Evolutionary conservation across 345 rosid species (phyloP), one percentile per base, ranked within the genome.

Genomic region (Syzygium jambos): DNA sequence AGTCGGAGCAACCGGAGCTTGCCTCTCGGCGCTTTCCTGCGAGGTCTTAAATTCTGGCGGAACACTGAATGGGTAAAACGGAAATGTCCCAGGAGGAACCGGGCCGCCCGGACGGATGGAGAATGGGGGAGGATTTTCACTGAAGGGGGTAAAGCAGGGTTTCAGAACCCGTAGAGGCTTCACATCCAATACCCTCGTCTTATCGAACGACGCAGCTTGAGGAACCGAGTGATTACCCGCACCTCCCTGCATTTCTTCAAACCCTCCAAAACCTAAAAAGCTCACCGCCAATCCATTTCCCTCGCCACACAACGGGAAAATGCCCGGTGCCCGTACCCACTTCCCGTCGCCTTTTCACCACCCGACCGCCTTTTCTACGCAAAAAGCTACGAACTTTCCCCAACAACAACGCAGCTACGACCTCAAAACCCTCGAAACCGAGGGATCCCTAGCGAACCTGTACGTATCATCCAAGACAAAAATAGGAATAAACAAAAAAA

Each of bases 151-250:
- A 57, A 95, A 96, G 52, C 93, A 85, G 6, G 98, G 99, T 55
- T 63, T 91, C 87, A 97, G 90, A 90, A 90, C 88, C n/a, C 98
- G 95, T 52, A 97, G 87, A 6, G 99, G 99, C 90, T 92, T 94
- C 54, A 96, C 94, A 90, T 97, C 98, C 88, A 94, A 90, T 61
- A 97, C 98, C 88, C 92, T 91, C 2, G 94, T 90, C 88, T 94
- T 97, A 87, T 96, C 96, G 68, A 84, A 77, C 80, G 86, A 86
- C 87, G 78, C 54, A n/a, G 91, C n/a, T 68, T 89, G 87, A 78
- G 85, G 87, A 84, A 51, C 84, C 85, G 90, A 63, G 84, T 87
- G 84, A 80, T 29, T 59, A 83, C 91, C 91, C n/a, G 88, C 90
- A 78, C 88, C 91, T 57, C 93, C 92, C 87, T 92, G 95, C 98